Evolutionary conservation across 352 stramenopile genomes (phyloP).

Genomic region (Phytopythium mirpurense): DNA sequence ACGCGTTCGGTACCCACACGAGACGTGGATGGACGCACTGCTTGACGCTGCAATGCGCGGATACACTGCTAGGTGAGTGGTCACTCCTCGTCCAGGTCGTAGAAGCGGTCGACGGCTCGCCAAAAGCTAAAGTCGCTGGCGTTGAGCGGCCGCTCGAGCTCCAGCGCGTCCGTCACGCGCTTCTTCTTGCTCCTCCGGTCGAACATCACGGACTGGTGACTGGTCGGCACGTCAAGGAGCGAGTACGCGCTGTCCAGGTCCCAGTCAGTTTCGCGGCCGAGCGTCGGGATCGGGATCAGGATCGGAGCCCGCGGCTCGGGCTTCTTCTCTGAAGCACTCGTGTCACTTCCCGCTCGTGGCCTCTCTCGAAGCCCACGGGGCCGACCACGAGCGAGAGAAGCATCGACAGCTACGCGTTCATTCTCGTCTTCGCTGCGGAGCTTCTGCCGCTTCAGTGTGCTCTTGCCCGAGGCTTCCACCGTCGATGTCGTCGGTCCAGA

Average conservation of each 20-base stretch:
- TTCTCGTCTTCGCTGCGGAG: not conserved
- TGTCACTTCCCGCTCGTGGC: not conserved
- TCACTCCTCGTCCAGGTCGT: constrained; percentile 4
- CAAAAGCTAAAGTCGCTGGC: constrained; percentile 11
- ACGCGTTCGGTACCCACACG: too few relatives aligned
- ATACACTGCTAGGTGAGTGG: too few relatives aligned
- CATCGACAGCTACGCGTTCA: not conserved
- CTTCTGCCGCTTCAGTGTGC: not conserved
- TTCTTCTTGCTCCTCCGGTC: not conserved
- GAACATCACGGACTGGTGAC: not conserved
- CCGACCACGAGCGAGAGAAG: not conserved
- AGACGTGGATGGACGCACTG: too few relatives aligned
- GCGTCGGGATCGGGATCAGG: not conserved
- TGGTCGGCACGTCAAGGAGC: not conserved
- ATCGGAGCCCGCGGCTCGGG: not conserved
- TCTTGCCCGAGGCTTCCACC: not conserved
- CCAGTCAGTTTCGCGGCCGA: too few relatives aligned
- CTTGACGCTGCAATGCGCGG: too few relatives aligned
- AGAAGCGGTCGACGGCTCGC: constrained; percentile 15
- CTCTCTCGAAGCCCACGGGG: not conserved
- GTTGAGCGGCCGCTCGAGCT: not conserved
- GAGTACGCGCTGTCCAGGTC: not conserved
- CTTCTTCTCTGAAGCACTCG: not conserved
- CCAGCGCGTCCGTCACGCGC: not conserved
- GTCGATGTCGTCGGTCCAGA: not conserved